Percentiles rank a stretch among this genome's conserved stretches.
Evolutionary conservation across 106 monocot species (phyloP).

Genomic region (Dioscorea alata): DNA sequence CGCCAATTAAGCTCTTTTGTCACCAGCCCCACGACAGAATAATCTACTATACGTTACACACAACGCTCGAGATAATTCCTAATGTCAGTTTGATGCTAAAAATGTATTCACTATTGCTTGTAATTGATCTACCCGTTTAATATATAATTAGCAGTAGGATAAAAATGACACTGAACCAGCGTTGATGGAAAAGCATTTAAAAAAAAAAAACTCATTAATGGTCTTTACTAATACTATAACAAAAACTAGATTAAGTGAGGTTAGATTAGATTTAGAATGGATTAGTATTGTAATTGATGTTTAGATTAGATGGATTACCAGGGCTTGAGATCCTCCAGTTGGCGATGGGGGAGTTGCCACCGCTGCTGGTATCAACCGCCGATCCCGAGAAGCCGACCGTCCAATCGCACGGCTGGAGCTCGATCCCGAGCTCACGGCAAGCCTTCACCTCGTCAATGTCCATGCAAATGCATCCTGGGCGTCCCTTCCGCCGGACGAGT

Average conservation of each 20-base stretch:
- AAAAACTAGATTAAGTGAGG: not conserved
- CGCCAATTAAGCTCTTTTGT: not conserved
- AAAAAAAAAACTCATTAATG: not conserved
- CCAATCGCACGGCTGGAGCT: constrained; percentile 16
- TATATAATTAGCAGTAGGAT: too few relatives aligned
- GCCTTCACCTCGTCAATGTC: constrained; percentile 27
- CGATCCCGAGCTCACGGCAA: constrained; percentile 27
- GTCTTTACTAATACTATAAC: not conserved
- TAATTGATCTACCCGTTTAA: too few relatives aligned
- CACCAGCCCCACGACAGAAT: not conserved
- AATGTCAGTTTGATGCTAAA: too few relatives aligned
- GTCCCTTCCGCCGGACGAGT: not conserved
- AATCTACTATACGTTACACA: not conserved
- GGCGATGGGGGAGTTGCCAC: constrained; percentile 17
- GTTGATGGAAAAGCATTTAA: too few relatives aligned
- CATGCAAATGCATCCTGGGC: constrained; percentile 9
- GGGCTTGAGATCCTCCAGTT: constrained; percentile 26
- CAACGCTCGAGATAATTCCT: too few relatives aligned
- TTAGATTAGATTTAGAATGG: not conserved
- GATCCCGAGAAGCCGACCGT: constrained; percentile 19
- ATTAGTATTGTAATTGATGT: too few relatives aligned
- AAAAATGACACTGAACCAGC: too few relatives aligned
- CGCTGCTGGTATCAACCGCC: constrained; percentile 20
- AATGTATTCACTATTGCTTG: too few relatives aligned
- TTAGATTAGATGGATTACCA: not conserved